Base-by-base conservation (phyloP, 805 yeast species). In the Sugiyamaella americana region DNA sequence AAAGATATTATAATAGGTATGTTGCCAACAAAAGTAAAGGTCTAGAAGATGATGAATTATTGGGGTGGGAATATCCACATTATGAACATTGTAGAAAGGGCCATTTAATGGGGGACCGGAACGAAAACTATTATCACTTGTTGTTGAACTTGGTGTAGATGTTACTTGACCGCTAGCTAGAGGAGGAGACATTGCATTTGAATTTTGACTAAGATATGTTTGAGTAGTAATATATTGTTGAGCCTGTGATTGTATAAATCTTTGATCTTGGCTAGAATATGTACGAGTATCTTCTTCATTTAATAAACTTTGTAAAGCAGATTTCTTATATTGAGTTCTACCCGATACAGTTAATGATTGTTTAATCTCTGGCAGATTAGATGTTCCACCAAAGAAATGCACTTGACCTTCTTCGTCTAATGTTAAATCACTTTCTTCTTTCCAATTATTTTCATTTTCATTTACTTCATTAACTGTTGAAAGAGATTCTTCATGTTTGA, bases 1-100 rank as follows among this genome's bases (percentile, higher is more conserved):
- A 5, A 51, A 41, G n/a, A 53, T 51, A 37, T 47, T 49, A 39
- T 51, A 49, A 35, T 46, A 51, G 11, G 49, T 39, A 37, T 53
- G 54, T 29, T 53, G 56, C 56, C 56, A 53, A 23, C 54, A 51
- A 40, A 51, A 53, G 37, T 51, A 53, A 32, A 53, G 42, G 26
- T 51, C 52, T 13, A 53, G 40, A 11, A 51, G 46, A 37, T 53
- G 49, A 5, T 41, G 46, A 18, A 51, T 35, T 17, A 50, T 17
- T 3, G 36, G 18, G 3, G 50, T 32, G 2, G 52, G 52, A 17
- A 49, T 41, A 26, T 49, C 52, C 11, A 44, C 29, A 22, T 44
- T 37, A 8, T 44, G 47, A 18, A 19, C 42, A 18, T 40, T 21
- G 20, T 37, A 44, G 8, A 45, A 18, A 21, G 24, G 30, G 19